These are phyloP conservation scores for Sisymbrium altissimum DNA, from an alignment of 345 rosid genomes.

Conservation along the genomic window DNA sequence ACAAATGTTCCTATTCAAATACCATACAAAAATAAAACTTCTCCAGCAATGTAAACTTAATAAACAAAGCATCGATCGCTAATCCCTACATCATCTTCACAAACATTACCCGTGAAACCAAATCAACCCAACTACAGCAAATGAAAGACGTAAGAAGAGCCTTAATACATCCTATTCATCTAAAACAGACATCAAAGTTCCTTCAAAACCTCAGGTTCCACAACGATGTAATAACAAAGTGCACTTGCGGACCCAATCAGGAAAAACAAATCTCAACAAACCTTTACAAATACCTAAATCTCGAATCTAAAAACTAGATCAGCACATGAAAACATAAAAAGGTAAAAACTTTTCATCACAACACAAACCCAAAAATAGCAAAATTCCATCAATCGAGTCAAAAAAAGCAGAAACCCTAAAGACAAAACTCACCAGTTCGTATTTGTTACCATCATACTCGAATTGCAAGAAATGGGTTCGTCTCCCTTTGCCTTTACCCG, in stretches of 20 bases:
- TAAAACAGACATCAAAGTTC: neutral
- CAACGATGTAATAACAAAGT: neutral
- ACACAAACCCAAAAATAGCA: neutral
- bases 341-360: neutral
- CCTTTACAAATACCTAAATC: neutral
- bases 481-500: constrained; percentile 75
- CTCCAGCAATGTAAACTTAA: too few species aligned
- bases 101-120: neutral
- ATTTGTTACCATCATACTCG: constrained; percentile 71
- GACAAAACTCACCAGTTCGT: constrained; percentile 62
- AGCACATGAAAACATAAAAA: neutral
- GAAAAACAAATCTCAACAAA: neutral
- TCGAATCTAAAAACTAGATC: neutral
- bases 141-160: neutral
- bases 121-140: neutral
- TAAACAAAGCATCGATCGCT: neutral
- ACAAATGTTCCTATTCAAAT: neutral
- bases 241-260: neutral
- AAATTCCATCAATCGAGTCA: neutral
- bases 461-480: constrained; percentile 59
- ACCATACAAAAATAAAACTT: neutral
- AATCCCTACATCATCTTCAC: neutral
- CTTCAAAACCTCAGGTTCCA: neutral
- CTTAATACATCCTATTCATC: neutral
- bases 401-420: neutral